Percentiles rank a stretch among this genome's conserved stretches.
These are phyloP conservation scores for Tetragonia tetragonoides DNA, from an alignment of 148 eudicot genomes.

Conservation along the genomic window DNA sequence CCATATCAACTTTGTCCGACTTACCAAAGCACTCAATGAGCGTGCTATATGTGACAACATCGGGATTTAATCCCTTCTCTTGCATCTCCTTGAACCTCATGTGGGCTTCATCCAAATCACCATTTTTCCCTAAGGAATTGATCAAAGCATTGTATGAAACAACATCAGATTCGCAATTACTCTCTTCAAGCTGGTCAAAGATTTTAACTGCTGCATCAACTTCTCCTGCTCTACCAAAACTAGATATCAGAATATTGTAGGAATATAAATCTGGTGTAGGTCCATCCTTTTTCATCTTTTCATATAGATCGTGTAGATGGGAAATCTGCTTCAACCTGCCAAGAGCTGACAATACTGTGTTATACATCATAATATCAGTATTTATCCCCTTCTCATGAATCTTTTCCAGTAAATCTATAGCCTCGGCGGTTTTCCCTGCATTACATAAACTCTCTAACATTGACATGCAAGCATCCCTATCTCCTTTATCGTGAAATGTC, in stretches of 20 bases:
- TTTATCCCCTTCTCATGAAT: slow-evolving; percentile 78
- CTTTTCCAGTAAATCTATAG: slow-evolving; percentile 66
- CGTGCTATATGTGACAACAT: slow-evolving; percentile 88
- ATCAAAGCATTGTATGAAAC: slow-evolving; percentile 86
- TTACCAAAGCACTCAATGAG: slow-evolving; percentile 96
- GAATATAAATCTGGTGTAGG: slow-evolving; percentile 77
- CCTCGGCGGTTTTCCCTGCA: slow-evolving; percentile 67
- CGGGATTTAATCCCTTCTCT: slow-evolving; percentile 84
- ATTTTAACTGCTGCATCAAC: slow-evolving; percentile 71
- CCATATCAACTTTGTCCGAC: slow-evolving; percentile 88
- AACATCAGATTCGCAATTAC: slow-evolving; percentile 68
- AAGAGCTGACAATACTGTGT: slow-evolving; percentile 70
- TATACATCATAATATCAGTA: slow-evolving; percentile 72
- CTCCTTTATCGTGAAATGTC: slow-evolving; percentile 77
- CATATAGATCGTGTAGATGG: slow-evolving; percentile 69
- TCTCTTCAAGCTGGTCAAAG: slow-evolving; percentile 85
- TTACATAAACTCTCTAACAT: slow-evolving; percentile 85
- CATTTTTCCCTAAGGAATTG: slow-evolving; percentile 87
- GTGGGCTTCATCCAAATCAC: slow-evolving; percentile 91
- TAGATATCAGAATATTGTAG: slow-evolving; percentile 78
- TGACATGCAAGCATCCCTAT: slow-evolving; percentile 80
- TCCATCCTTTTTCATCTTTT: slow-evolving; percentile 70
- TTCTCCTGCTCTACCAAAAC: slow-evolving; percentile 80
- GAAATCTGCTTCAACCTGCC: slow-evolving; percentile 73
- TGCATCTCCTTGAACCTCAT: slow-evolving; percentile 91